Evolutionary conservation across 768 basidiomycete genomes (phyloP), one percentile per base, ranked within the genome.

Genomic region (Melanogaster broomeanus): DNA sequence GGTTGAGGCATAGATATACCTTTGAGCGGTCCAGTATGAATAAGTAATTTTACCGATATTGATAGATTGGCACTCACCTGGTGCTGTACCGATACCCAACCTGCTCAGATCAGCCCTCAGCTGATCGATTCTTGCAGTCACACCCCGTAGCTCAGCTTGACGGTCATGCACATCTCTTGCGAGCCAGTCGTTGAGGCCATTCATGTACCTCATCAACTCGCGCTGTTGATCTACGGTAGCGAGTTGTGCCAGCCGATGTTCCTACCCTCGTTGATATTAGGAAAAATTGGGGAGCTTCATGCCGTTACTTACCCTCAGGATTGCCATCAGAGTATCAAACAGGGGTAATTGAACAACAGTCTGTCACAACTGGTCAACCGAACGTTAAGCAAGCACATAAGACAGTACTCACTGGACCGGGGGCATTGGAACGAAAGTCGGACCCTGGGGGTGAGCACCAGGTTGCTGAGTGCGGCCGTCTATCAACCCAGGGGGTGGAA

Each of bases 211-310:
- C 81, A 89, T 89, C 45, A 90, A 71, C 63, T 88, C 88, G 34
- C 88, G 78, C 57, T 89, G 88, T 61, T 92, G 88, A 42, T 88
- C 85, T 13, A 90, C 79, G 24, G 87, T 86, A 0, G 87, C 88
- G 18, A 82, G 67, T 65, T 89, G 87, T 1, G 87, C 87, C 6
- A 81, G 67, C 4, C 85, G 85, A 65, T 88, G 90, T 72, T 90
- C 87, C 90, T 92, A 56, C 3, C 41, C 18, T 47, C 44, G 46
- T 58, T 53, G 44, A 57, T 24, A 33, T 47, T 16, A 47, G 46
- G 13, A 43, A 33, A 22, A n/a, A 37, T 8, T n/a, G 44, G 49
- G 34, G 18, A 55, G 13, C 31, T 38, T 12, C 31, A 42, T 48
- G 51, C 12, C 22, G 12, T 55, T 18, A 59, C 79, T 56, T 59